Percentiles rank a stretch among this genome's conserved stretches.
Evolutionary conservation across 345 rosid genomes (phyloP).

Genomic region (Citrus reticulata): DNA sequence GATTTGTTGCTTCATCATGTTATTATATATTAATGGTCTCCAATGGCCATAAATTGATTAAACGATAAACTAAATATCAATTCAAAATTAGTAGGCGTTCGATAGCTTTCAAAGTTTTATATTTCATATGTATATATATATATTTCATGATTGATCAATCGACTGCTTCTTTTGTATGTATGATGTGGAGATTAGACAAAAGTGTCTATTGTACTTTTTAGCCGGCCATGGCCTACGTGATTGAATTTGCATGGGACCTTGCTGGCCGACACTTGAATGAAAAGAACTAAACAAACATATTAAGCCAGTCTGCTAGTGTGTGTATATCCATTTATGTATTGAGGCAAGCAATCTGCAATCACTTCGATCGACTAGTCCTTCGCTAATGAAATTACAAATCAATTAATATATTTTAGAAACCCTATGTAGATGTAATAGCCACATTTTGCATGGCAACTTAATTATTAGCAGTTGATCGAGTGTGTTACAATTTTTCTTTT

Average conservation of each 20-base stretch:
- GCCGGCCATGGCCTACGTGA: conserved; percentile 24
- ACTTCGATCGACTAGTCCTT: not conserved
- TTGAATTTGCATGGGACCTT: conserved; percentile 12
- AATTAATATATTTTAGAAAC: no score
- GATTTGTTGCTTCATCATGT: not conserved
- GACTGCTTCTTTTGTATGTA: conserved; percentile 5
- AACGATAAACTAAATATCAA: not conserved
- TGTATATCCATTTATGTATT: not conserved
- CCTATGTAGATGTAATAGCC: not conserved
- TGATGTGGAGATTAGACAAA: conserved; percentile 4
- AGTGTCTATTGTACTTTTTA: not conserved
- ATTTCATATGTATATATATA: conserved; percentile 3
- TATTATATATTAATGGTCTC: not conserved
- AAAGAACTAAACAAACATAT: not conserved
- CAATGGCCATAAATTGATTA: not conserved
- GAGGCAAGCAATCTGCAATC: not conserved
- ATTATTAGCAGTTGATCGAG: not conserved
- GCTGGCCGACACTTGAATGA: conserved; percentile 14
- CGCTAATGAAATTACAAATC: not conserved
- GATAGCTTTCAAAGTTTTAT: not conserved
- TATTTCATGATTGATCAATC: not conserved
- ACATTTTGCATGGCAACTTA: not conserved
- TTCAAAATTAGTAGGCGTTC: conserved; percentile 9
- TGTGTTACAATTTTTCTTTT: not conserved
- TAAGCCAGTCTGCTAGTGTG: not conserved